Evolutionary conservation across 1,139 yeast genomes (phyloP).

Genomic region (Yamadazyma epiphylla): DNA sequence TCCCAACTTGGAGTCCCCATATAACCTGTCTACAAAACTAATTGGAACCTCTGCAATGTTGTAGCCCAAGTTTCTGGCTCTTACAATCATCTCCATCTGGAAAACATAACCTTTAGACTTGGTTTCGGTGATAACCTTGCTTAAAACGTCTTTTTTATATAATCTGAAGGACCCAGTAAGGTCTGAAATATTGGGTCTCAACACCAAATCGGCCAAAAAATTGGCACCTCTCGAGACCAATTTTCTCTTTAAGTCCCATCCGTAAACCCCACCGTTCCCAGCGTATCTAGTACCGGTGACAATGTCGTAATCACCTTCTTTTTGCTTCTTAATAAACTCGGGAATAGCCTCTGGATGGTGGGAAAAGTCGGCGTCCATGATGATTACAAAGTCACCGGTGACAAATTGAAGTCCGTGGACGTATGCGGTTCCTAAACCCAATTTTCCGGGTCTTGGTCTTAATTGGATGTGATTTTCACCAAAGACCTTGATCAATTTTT

Average conservation of each 20-base stretch:
- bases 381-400: conserved; percentile 72
- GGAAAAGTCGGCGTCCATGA: conserved; percentile 86
- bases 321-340: conserved; percentile 66
- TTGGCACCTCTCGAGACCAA: conserved; percentile 80
- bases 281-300: conserved; percentile 86
- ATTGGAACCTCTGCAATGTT: conserved; percentile 80
- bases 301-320: conserved; percentile 62
- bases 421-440: conserved; percentile 81
- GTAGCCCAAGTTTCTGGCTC: conserved; percentile 70
- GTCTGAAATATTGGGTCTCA: conserved; percentile 73
- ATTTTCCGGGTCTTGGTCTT: conserved; percentile 73
- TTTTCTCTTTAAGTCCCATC: conserved; percentile 83
- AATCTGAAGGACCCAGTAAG: conserved; percentile 78
- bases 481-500: conserved; percentile 58
- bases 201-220: conserved; percentile 67
- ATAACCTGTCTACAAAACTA: conserved; percentile 73
- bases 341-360: conserved; percentile 84
- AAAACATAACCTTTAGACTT: conserved; percentile 79
- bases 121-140: conserved; percentile 65
- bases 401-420: conserved; percentile 74
- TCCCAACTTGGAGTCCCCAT: conserved; percentile 78
- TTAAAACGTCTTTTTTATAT: conserved; percentile 67
- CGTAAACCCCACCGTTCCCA: conserved; percentile 80
- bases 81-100: conserved; percentile 89
- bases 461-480: conserved; percentile 64